A percentile compares a stretch with the other conserved stretches of the same genome.
Conservation (phyloP, 2,329 filamentous ascomycete species). For the Pseudogymnoascus sp. region DNA sequence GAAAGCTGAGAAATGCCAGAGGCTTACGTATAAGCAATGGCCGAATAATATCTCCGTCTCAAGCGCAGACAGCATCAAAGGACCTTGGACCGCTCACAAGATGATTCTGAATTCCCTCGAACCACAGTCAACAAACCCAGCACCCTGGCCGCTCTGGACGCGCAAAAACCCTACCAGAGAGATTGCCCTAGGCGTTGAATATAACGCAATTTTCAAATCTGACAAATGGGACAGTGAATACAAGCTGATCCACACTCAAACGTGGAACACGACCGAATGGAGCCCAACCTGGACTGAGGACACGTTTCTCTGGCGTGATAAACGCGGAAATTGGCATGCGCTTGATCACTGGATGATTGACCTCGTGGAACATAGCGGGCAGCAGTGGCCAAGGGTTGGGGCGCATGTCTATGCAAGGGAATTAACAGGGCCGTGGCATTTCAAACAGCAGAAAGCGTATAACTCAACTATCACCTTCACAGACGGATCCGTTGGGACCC, state of each 20-base stretch:
- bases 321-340: constrained; percentile 29
- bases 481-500: constrained; percentile 32
- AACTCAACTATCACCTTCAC: constrained; percentile 25
- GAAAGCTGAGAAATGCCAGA: constrained; percentile 18
- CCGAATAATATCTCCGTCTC: neutral
- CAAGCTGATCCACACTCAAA: constrained; percentile 8
- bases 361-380: constrained; percentile 25
- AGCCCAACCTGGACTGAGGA: constrained; percentile 23
- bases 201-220: constrained; percentile 30
- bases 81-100: constrained; percentile 15
- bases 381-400: constrained; percentile 27
- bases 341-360: constrained; percentile 24
- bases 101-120: neutral
- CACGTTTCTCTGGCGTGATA: constrained; percentile 30
- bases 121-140: constrained; percentile 32
- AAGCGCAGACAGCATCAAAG: neutral
- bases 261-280: constrained; percentile 13
- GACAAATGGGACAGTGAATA: constrained; percentile 25
- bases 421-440: constrained; percentile 27
- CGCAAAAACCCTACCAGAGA: constrained; percentile 21
- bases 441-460: constrained; percentile 26
- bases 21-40: neutral
- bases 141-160: constrained; percentile 32
- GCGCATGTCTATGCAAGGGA: constrained; percentile 27
- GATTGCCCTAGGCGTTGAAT: constrained; percentile 29